phyloP scores from a whole-genome alignment of 148 eudicot species.

The Camellia lanceoleosa region DNA sequence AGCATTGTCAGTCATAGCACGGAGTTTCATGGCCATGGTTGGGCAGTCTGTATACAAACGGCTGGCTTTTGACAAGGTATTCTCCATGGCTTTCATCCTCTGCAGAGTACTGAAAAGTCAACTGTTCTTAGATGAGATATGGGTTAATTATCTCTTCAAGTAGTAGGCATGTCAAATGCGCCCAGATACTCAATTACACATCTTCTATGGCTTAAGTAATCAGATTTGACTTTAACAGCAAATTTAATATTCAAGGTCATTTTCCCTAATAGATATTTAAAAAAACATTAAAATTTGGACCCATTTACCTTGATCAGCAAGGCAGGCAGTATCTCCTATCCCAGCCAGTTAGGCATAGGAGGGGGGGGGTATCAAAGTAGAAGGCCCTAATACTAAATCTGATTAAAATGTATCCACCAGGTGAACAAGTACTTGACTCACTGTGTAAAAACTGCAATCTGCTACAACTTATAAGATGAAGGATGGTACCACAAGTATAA shows the following conservation, averaged over 20 bases:
- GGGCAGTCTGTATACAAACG: slow-evolving; percentile 72
- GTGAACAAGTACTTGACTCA: neutral
- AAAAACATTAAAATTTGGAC: neutral
- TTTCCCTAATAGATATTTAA: slow-evolving; percentile 1
- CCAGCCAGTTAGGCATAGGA: too few species aligned
- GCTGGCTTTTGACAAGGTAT: slow-evolving; percentile 65
- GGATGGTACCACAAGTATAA: neutral
- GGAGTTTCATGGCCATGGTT: slow-evolving; percentile 67
- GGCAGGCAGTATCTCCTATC: too few species aligned
- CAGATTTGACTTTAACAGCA: neutral
- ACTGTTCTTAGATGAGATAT: neutral
- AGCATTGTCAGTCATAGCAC: slow-evolving; percentile 78
- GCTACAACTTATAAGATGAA: neutral
- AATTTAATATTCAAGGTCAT: neutral
- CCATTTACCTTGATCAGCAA: neutral
- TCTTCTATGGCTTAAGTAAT: neutral
- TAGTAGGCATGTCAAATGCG: neutral
- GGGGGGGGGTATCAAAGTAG: too few species aligned
- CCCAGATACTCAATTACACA: neutral
- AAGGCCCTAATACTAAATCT: neutral
- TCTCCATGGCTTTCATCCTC: slow-evolving; percentile 68
- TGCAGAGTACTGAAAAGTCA: slow-evolving; percentile 55
- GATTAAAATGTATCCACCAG: neutral
- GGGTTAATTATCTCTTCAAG: neutral
- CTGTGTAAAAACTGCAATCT: neutral